Evolutionary conservation across 2,329 filamentous ascomycete genomes (phyloP), one percentile per base, ranked within the genome.

Genomic region (Rhytidhysteron rufulum): DNA sequence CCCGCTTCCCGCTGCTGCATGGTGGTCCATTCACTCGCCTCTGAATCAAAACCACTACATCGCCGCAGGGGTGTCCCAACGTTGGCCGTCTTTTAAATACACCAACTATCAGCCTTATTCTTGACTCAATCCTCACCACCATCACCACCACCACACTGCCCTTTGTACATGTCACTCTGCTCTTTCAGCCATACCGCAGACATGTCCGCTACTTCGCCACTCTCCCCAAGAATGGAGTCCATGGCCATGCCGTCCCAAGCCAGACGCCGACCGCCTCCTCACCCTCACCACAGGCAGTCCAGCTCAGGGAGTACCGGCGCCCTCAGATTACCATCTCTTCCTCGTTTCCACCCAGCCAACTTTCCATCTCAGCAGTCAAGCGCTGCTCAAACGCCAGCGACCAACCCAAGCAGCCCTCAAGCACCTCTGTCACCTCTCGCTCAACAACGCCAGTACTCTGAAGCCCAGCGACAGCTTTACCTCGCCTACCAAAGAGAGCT

Each of bases 261-360:
- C 43, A 53, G 55, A 39, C 61, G 60, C 36, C 61, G 59, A 25
- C 55, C 58, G 31, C 21, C 54, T 17, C 42, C 60, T 37, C 54
- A 66, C 27, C 42, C 60, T 37, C 54, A 66, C 27, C 37, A 53
- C 41, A 63, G 57, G 35, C 61, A 63, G 34, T 60, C 62, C 11
- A 62, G 62, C 32, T 56, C 58, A 31, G 58, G 59, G 36, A 61
- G 58, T 21, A 53, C 60, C 35, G 57, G 54, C 20, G 61, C 65
- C 19, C 57, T 75, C 25, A 68, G 69, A 40, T 57, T 76, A 11
- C 70, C 72, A n/a, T 68, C 67, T 2, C 61, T 77, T 30, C 73
- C 73, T 32, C 67, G 71, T 42, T 76, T 74, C 61, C 73, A 77
- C 44, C 73, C 73, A 5, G 71, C 73, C 46, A 75, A 75, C 56